Evolutionary conservation across 148 eudicot species (phyloP), one percentile per base, ranked within the genome.

Genomic region (Arctostaphylos glauca): DNA sequence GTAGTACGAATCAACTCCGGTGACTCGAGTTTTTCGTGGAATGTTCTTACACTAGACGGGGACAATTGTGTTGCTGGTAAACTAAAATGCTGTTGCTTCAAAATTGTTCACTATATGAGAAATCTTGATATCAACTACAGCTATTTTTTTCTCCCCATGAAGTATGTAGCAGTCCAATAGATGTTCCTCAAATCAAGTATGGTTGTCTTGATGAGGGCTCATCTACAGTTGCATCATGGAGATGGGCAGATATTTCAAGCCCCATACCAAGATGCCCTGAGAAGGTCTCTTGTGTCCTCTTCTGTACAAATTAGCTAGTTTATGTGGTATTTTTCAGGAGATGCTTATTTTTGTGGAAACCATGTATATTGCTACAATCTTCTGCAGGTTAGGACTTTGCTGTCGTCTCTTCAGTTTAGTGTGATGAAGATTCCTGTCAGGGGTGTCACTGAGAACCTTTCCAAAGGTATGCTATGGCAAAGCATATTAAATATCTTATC

Each of bases 11-110:
- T 93, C 86, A 91, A 91, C 75, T 97, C 97, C 43, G 80, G 87
- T 76, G 86, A 87, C 75, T 91, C 93, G 19, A 53, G 67, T 66
- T 88, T 83, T 85, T 94, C 94, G 18, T 96, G 99, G 99, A 87
- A 81, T 82, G 84, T 93, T 83, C 94, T 96, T 82, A 68, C 98
- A 9, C 86, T 96, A 18, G 98, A 96, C 75, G 86, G 90, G 82
- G 93, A 96, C 86, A 96, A 92, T 86, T 87, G 94, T 76, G 83
- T 96, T 88, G 94, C 98, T 80, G 97, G 99, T 96, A 87, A 52
- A 77, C 72, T 41, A 31, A 58, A 68, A 78, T 67, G 9, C 59
- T 74, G 68, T 71, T 62, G 48, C 41, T 48, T 54, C 4, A 48
- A 3, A 4, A 43, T 50, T 64, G 78, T 54, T 78, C 78, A 68